These are phyloP conservation scores for Dactylellina haptotyla DNA, from an alignment of 2,329 filamentous ascomycete genomes.

Conservation along the genomic window DNA sequence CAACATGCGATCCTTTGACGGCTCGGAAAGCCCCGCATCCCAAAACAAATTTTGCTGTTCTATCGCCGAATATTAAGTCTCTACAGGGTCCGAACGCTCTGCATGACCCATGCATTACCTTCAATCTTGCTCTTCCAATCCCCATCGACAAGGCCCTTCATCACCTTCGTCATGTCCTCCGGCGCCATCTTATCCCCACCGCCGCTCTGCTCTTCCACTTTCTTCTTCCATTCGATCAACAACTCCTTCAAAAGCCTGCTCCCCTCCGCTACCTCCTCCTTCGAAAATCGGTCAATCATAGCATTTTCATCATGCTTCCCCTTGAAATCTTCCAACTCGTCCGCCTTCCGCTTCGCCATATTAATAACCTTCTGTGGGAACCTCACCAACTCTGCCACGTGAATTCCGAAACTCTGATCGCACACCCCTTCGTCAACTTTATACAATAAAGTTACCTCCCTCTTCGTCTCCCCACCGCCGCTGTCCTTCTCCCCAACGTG, in stretches of 20 bases:
- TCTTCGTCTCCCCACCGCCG: constrained; percentile 67
- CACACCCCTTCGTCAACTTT: constrained; percentile 93
- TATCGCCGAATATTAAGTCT: not conserved
- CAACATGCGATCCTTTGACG: too few species aligned
- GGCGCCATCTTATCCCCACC: constrained; percentile 71
- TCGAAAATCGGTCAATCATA: constrained; percentile 72
- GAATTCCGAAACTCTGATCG: constrained; percentile 97
- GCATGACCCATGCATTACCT: constrained; percentile 67
- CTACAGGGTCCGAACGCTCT: constrained; percentile 64
- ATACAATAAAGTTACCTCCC: constrained; percentile 93
- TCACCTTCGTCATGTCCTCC: constrained; percentile 75
- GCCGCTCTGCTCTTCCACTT: constrained; percentile 70
- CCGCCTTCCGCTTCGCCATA: constrained; percentile 99
- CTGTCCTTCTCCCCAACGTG: constrained; percentile 72
- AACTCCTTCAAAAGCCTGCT: constrained; percentile 85
- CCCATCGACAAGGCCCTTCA: constrained; percentile 80
- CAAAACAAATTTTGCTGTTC: not conserved
- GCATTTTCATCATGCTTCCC: constrained; percentile 74
- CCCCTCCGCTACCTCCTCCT: constrained; percentile 88
- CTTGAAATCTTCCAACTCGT: constrained; percentile 96
- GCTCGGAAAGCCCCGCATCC: too few species aligned
- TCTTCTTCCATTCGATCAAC: constrained; percentile 83
- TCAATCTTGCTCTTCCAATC: constrained; percentile 70
- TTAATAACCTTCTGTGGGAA: constrained; percentile 97
- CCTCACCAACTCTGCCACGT: constrained; percentile 94